These are phyloP conservation scores for Umbelopsis ramanniana DNA, from an alignment of 192 early-diverging fungal species.

Conservation along the genomic window DNA sequence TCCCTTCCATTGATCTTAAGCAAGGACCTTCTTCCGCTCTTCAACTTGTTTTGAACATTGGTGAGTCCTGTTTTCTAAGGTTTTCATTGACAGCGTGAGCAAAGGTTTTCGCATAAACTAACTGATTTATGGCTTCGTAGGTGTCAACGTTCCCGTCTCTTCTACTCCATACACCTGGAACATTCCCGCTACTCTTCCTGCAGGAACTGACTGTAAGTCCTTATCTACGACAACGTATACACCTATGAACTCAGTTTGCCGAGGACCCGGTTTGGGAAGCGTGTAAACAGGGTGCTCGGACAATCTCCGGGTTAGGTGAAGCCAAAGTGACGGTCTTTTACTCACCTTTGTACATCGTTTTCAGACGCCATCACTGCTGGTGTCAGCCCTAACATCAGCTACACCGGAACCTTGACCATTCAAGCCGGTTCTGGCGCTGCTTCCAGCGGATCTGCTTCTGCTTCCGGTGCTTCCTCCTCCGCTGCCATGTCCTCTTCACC, in stretches of 20 bases:
- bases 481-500: not conserved
- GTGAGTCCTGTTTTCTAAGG: too few relatives aligned
- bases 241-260: not conserved
- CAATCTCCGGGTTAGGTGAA: too few relatives aligned
- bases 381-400: conserved; percentile 26
- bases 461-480: not conserved
- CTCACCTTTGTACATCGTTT: not conserved
- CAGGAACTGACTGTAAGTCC: conserved; percentile 30
- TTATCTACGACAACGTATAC: not conserved
- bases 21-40: conserved; percentile 25
- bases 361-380: conserved; percentile 36
- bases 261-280: too few relatives aligned
- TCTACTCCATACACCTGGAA: conserved; percentile 26
- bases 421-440: not conserved
- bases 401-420: conserved; percentile 31
- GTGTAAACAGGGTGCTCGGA: too few relatives aligned
- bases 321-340: not conserved
- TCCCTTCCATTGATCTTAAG: conserved; percentile 26
- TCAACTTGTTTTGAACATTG: conserved; percentile 9
- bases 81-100: too few relatives aligned
- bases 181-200: conserved; percentile 29
- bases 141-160: conserved; percentile 15
- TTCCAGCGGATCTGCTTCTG: not conserved
- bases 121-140: not conserved
- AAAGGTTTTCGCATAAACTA: too few relatives aligned